Conservation (phyloP, 192 early-diverging fungal genomes). For the Linnemannia elongata region DNA sequence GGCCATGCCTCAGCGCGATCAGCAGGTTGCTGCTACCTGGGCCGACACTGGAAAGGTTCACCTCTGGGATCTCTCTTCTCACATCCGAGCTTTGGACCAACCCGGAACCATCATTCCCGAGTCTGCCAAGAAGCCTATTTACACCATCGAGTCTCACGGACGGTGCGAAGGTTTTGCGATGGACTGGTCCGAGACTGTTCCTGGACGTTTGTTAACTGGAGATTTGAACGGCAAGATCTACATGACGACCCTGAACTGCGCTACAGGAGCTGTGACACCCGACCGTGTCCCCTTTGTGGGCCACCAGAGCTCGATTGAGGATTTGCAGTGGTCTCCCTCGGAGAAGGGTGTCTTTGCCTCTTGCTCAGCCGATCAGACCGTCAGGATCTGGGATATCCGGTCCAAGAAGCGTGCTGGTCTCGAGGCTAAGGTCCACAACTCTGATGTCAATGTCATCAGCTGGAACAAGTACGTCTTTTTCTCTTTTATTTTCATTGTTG, state of each 20-base stretch:
- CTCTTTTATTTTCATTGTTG: not conserved
- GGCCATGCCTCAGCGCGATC: constrained; percentile 80
- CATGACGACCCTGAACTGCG: constrained; percentile 78
- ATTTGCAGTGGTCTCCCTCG: constrained; percentile 96
- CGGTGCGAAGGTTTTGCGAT: constrained; percentile 93
- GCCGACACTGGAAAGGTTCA: constrained; percentile 96
- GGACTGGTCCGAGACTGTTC: constrained; percentile 88
- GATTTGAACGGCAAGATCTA: constrained; percentile 87
- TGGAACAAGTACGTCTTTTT: constrained; percentile 83
- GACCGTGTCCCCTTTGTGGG: constrained; percentile 84
- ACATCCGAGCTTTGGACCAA: constrained; percentile 82
- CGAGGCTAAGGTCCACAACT: constrained; percentile 82
- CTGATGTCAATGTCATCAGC: constrained; percentile 96
- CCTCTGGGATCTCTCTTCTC: constrained; percentile 88
- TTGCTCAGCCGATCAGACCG: constrained; percentile 90
- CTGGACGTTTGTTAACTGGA: constrained; percentile 87
- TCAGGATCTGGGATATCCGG: constrained; percentile 96
- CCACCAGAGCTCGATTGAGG: constrained; percentile 91
- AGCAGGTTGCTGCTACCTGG: constrained; percentile 91
- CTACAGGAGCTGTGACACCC: constrained; percentile 74
- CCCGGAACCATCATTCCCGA: constrained; percentile 78
- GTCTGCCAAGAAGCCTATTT: constrained; percentile 77
- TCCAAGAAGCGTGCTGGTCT: constrained; percentile 82
- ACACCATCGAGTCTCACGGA: constrained; percentile 86
- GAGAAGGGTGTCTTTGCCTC: constrained; percentile 94